A percentile compares a stretch with the other conserved stretches of the same genome.
These are phyloP conservation scores for Rhizopogon salebrosus DNA, from an alignment of 768 basidiomycete species.

Conservation along the genomic window DNA sequence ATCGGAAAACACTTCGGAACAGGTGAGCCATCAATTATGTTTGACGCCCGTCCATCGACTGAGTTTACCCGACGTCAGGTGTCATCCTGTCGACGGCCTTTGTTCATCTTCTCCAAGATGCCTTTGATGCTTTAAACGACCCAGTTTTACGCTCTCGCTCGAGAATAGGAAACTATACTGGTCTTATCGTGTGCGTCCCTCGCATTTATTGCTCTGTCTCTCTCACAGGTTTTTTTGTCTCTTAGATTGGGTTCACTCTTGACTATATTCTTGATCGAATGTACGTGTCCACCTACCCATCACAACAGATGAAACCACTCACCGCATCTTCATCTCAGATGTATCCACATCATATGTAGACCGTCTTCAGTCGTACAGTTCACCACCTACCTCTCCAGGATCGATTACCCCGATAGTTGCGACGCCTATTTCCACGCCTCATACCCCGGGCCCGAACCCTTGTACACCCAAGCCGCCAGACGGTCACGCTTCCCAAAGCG, in stretches of 20 bases:
- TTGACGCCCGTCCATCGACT: not conserved
- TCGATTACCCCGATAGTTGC: constrained; percentile 24
- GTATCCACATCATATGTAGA: constrained; percentile 74
- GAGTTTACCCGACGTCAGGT: constrained; percentile 33
- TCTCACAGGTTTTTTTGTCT: not conserved
- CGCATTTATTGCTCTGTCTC: not conserved
- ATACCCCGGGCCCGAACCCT: not conserved
- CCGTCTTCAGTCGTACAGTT: constrained; percentile 57
- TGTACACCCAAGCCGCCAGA: not conserved
- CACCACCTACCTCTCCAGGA: constrained; percentile 38
- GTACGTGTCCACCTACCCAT: constrained; percentile 35
- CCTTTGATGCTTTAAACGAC: constrained; percentile 55
- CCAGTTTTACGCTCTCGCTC: constrained; percentile 41
- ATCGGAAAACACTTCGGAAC: constrained; percentile 88
- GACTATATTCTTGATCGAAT: constrained; percentile 75
- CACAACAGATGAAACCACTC: not conserved
- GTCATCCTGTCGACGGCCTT: constrained; percentile 83
- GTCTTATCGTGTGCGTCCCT: constrained; percentile 66
- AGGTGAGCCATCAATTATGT: constrained; percentile 28
- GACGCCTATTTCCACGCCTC: constrained; percentile 2
- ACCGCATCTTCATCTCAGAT: constrained; percentile 35
- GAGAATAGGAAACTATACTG: constrained; percentile 54
- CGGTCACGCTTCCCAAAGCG: constrained; percentile 1
- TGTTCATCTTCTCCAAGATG: constrained; percentile 74
- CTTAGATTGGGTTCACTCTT: constrained; percentile 58